Evolutionary conservation across 148 eudicot species (phyloP).

Genomic region (Mesembryanthemum crystallinum): DNA sequence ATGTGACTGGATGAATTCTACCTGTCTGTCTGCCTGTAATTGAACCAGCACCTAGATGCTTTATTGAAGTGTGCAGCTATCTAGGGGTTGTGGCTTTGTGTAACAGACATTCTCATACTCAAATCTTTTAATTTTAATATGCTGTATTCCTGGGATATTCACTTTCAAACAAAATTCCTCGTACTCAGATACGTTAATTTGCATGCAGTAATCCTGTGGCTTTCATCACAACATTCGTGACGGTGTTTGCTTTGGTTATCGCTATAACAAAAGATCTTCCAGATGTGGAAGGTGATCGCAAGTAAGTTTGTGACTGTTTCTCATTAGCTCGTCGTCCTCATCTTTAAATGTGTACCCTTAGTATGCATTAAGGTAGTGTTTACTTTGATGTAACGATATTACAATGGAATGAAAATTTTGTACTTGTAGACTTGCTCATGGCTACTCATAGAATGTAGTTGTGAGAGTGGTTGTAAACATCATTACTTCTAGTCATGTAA

Average conservation of each 20-base stretch:
- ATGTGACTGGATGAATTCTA: not conserved
- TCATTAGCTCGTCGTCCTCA: not conserved
- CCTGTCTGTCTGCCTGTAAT: not conserved
- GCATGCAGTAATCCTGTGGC: constrained; percentile 83
- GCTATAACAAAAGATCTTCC: constrained; percentile 99
- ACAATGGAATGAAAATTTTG: too few species aligned
- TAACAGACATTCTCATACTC: not conserved
- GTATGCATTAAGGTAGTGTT: too few species aligned
- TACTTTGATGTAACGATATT: too few species aligned
- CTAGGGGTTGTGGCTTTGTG: too few species aligned
- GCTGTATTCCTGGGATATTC: not conserved
- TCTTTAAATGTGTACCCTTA: too few species aligned
- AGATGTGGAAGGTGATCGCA: constrained; percentile 96
- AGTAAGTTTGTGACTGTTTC: constrained; percentile 56
- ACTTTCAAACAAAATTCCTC: not conserved
- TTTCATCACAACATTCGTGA: constrained; percentile 90
- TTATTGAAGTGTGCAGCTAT: not conserved
- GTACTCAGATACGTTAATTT: constrained; percentile 10
- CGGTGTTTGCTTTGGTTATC: constrained; percentile 90
- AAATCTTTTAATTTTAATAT: constrained; percentile 11
- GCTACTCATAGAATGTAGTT: too few species aligned
- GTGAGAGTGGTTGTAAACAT: too few species aligned
- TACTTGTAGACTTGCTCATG: too few species aligned
- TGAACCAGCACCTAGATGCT: not conserved
- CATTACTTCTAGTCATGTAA: too few species aligned